These are phyloP conservation scores for Periglandula ipomoeae DNA, from an alignment of 2,329 filamentous ascomycete species.

Conservation along the genomic window DNA sequence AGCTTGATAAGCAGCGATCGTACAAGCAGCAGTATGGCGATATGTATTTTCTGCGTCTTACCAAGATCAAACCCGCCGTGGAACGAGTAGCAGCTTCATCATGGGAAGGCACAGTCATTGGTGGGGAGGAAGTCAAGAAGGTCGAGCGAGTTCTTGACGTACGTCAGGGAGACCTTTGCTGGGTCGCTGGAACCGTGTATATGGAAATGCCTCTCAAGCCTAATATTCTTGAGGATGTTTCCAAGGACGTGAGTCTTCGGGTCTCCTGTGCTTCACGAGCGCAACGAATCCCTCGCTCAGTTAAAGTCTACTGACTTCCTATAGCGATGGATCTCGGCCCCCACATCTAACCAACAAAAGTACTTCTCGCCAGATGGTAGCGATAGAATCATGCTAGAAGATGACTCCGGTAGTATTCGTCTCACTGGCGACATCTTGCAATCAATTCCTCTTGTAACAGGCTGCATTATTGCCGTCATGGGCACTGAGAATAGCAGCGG, in stretches of 20 bases:
- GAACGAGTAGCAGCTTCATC: slow-evolving; percentile 63
- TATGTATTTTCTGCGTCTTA: slow-evolving; percentile 90
- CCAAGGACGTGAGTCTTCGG: slow-evolving; percentile 62
- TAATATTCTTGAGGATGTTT: slow-evolving; percentile 89
- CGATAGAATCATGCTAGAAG: slow-evolving; percentile 79
- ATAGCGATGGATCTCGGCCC: slow-evolving; percentile 82
- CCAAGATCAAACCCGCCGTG: slow-evolving; percentile 76
- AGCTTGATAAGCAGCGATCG: slow-evolving; percentile 58
- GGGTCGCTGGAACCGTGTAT: slow-evolving; percentile 89
- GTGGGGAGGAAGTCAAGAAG: slow-evolving; percentile 61
- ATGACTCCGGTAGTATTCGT: slow-evolving; percentile 83
- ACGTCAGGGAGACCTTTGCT: slow-evolving; percentile 88
- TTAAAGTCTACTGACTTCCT: not conserved
- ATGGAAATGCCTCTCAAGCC: slow-evolving; percentile 97
- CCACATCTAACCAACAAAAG: slow-evolving; percentile 63
- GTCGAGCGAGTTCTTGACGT: slow-evolving; percentile 92
- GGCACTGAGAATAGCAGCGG: slow-evolving; percentile 89
- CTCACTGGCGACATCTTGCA: slow-evolving; percentile 64
- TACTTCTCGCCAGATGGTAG: slow-evolving; percentile 56
- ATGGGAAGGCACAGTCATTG: slow-evolving; percentile 73
- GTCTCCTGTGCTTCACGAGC: slow-evolving; percentile 2
- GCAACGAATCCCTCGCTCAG: too few species aligned
- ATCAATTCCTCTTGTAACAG: slow-evolving; percentile 71
- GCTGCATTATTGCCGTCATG: slow-evolving; percentile 88
- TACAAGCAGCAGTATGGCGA: slow-evolving; percentile 96